Conservation (phyloP, 768 basidiomycete species). For the Auriscalpium vulgare region DNA sequence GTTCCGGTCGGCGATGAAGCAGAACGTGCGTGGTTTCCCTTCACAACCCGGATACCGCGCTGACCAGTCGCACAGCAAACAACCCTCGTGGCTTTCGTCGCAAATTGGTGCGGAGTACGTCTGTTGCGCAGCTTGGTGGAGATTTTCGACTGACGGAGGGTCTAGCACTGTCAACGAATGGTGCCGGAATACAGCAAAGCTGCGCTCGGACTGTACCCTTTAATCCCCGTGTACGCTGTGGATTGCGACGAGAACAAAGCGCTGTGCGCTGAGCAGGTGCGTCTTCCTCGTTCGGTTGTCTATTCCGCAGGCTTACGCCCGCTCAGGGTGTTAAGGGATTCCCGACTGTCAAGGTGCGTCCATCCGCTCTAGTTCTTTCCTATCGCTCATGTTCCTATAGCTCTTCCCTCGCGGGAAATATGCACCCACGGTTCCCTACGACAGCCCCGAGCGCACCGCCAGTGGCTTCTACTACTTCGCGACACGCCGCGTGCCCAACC, state of each 20-base stretch:
- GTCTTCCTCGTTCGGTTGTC: neutral
- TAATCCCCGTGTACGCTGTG: slow-evolving; percentile 87
- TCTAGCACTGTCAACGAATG: slow-evolving; percentile 77
- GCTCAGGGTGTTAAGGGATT: slow-evolving; percentile 74
- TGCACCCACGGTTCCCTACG: slow-evolving; percentile 55
- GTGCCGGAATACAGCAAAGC: slow-evolving; percentile 83
- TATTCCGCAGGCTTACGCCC: neutral
- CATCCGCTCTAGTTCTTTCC: neutral
- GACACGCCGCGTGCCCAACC: slow-evolving; percentile 63
- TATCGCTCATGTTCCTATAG: slow-evolving; percentile 26
- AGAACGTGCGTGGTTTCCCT: slow-evolving; percentile 47
- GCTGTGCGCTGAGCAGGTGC: slow-evolving; percentile 73
- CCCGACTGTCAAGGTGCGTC: slow-evolving; percentile 78
- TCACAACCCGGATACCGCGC: neutral
- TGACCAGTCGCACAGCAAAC: slow-evolving; percentile 42
- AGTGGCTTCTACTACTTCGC: slow-evolving; percentile 72
- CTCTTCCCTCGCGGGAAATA: slow-evolving; percentile 73
- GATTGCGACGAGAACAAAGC: slow-evolving; percentile 89
- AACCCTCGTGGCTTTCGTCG: slow-evolving; percentile 81
- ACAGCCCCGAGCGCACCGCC: slow-evolving; percentile 61
- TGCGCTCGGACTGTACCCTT: slow-evolving; percentile 66
- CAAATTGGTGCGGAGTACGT: slow-evolving; percentile 89
- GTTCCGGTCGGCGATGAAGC: slow-evolving; percentile 67
- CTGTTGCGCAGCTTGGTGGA: neutral
- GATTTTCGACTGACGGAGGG: neutral